Evolutionary conservation across 768 basidiomycete genomes (phyloP), one percentile per base, ranked within the genome.

Genomic region (Wakefieldia striispora): DNA sequence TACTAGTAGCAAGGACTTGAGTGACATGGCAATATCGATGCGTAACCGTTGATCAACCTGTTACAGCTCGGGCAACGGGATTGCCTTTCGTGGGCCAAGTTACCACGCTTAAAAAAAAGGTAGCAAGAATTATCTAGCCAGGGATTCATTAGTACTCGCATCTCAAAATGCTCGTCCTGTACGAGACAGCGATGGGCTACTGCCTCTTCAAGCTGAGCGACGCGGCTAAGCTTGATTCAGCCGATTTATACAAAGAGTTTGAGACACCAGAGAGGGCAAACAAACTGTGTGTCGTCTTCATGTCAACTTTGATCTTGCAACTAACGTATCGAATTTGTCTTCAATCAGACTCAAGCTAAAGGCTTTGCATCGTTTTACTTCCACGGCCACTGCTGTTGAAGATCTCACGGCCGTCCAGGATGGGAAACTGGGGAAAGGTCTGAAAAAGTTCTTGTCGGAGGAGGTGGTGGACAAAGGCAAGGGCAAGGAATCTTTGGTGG

Each of bases 131-230:
- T 33, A 33, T 33, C 33, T 33, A 33, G 33, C 6, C 33, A 16
- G 29, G 26, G 29, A 29, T 29, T 29, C 29, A 29, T 29, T 12
- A 12, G 11, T 39, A 52, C 52, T 23, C 27, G 26, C 43, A 52
- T 31, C 46, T 45, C 62, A 68, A 62, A 53, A 98, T 98, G 94
- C 82, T 97, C 71, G 95, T 98, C 39, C 79, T 99, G 56, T 93
- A 94, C 75, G 97, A 98, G 76, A 94, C 93, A 2, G 82, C 93
- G 35, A 82, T 95, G 71, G 93, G 95, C 71, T 97, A 93, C 78
- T 94, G 91, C 76, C 87, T 99, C 46, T 97, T 99, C 85, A 97
- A 97, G 72, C 79, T 95, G 56, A 86, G 86, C 45, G 87, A 93
- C 72, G 76, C 90, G 35, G 88, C 88, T 47, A 97, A 95, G 75